Conservation (phyloP, 192 early-diverging fungal species). For the Backusella luteola region DNA sequence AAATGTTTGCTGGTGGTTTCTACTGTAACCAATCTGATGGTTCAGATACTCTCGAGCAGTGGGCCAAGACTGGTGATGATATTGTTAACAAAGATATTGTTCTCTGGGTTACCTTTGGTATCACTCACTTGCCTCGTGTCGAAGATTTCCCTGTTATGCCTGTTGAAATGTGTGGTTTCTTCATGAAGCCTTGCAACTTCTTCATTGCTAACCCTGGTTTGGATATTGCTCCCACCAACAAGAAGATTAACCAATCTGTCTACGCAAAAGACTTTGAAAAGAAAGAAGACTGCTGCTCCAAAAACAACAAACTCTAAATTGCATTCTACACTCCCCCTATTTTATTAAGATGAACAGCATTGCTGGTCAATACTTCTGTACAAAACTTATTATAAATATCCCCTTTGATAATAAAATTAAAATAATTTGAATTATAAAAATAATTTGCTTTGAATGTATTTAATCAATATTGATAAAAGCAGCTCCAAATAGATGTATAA, state of each 20-base stretch:
- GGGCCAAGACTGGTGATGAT: constrained; percentile 24
- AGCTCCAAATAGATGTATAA: too few relatives aligned
- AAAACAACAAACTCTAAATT: constrained; percentile 21
- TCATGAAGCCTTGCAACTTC: constrained; percentile 39
- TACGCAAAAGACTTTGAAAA: constrained; percentile 19
- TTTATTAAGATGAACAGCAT: constrained; percentile 1
- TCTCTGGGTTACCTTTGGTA: constrained; percentile 40
- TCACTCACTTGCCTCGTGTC: constrained; percentile 37
- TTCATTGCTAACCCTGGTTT: constrained; percentile 36
- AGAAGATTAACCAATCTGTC: constrained; percentile 29
- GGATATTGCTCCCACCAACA: constrained; percentile 35
- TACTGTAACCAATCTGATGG: constrained; percentile 39
- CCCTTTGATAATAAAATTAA: background rate
- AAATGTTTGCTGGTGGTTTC: constrained; percentile 42
- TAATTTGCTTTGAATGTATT: background rate
- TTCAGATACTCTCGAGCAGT: constrained; percentile 21
- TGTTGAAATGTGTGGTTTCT: constrained; percentile 37
- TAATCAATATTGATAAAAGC: too few relatives aligned
- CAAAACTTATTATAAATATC: constrained; percentile 4
- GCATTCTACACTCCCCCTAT: background rate
- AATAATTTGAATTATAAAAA: background rate
- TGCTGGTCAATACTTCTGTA: background rate
- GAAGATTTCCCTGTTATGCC: constrained; percentile 44
- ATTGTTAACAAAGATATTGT: constrained; percentile 34
- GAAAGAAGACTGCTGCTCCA: constrained; percentile 16